These are phyloP conservation scores for Ophiostoma montium DNA, from an alignment of 2,329 filamentous ascomycete species.

Conservation along the genomic window DNA sequence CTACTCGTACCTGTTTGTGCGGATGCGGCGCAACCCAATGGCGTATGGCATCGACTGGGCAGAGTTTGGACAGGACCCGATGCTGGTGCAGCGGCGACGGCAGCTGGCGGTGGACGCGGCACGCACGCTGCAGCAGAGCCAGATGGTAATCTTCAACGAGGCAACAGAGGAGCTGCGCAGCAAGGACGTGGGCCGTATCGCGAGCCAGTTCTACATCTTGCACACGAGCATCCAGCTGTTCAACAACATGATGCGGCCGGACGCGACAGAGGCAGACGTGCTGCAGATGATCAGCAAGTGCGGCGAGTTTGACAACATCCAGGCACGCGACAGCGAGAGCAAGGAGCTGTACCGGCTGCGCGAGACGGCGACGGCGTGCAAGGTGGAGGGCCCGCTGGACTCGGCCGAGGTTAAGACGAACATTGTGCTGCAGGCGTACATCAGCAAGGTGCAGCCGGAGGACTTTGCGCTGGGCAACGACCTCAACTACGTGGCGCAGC, in stretches of 20 bases:
- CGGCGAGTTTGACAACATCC: conserved; percentile 94
- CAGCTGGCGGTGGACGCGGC: conserved; percentile 83
- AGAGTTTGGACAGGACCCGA: conserved; percentile 77
- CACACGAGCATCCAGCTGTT: conserved; percentile 92
- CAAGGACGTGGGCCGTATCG: conserved; percentile 92
- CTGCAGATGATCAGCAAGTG: conserved; percentile 96
- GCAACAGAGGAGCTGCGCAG: conserved; percentile 80
- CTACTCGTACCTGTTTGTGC: conserved; percentile 93
- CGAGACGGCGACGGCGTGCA: conserved; percentile 59
- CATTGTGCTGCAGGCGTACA: conserved; percentile 85
- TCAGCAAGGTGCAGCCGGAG: conserved; percentile 73
- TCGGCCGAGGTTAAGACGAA: conserved; percentile 85
- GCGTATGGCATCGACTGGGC: conserved; percentile 92
- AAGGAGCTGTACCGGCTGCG: conserved; percentile 69
- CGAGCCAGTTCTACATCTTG: conserved; percentile 91
- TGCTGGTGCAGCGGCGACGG: conserved; percentile 70
- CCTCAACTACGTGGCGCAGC: conserved; percentile 87
- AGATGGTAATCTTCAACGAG: conserved; percentile 99
- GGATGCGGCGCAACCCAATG: conserved; percentile 85
- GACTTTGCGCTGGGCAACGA: conserved; percentile 92
- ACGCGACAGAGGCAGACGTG: conserved; percentile 79
- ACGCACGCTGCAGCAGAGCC: conserved; percentile 71
- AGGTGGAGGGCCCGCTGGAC: conserved; percentile 59
- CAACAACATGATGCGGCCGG: conserved; percentile 83
- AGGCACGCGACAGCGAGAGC: conserved; percentile 78